These are phyloP conservation scores for Hygrocybe coccinea DNA, from an alignment of 768 basidiomycete genomes.

Conservation along the genomic window DNA sequence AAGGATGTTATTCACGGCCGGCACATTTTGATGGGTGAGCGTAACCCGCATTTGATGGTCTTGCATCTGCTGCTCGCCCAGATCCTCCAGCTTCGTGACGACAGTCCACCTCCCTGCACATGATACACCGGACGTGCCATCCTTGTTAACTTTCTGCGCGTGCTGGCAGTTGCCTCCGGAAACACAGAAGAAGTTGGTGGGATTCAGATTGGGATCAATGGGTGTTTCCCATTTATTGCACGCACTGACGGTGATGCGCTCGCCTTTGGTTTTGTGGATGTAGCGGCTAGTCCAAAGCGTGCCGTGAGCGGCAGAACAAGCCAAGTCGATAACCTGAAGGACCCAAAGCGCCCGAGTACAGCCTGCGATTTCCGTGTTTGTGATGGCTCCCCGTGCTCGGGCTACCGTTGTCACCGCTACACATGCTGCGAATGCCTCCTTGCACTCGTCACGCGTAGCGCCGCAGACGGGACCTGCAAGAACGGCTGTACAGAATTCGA, in stretches of 20 bases:
- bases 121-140: neutral
- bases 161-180: neutral
- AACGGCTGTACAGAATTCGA: too few relatives aligned
- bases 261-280: neutral
- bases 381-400: too few relatives aligned
- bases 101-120: neutral
- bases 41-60: too few relatives aligned
- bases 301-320: neutral
- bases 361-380: too few relatives aligned
- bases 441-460: too few relatives aligned
- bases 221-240: neutral
- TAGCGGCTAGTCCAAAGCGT: neutral
- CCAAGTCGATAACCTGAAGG: neutral
- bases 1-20: too few relatives aligned
- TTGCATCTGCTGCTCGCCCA: neutral
- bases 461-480: too few relatives aligned
- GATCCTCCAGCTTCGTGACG: neutral
- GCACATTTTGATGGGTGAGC: too few relatives aligned
- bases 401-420: too few relatives aligned
- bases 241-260: too few relatives aligned
- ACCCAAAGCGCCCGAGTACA: neutral
- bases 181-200: neutral
- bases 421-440: too few relatives aligned
- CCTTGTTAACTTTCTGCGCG: neutral
- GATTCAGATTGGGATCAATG: neutral